Evolutionary conservation across 192 early-diverging fungal genomes (phyloP).

Genomic region (Lobosporangium transversale): DNA sequence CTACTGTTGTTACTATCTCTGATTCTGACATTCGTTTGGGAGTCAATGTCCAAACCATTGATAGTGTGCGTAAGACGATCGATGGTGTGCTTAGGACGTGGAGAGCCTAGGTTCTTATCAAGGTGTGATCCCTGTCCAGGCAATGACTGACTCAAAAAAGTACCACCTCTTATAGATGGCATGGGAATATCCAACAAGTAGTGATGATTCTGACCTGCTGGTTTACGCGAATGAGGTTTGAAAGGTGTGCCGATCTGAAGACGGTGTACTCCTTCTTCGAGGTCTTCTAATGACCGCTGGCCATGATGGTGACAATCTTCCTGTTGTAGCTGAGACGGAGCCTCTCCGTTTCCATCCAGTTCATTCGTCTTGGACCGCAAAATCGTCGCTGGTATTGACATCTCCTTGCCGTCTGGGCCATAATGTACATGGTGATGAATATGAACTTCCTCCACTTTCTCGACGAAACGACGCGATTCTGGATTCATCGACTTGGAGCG

Average conservation of each 20-base stretch:
- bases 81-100: too few relatives aligned
- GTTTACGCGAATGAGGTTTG: not conserved
- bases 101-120: too few relatives aligned
- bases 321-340: too few relatives aligned
- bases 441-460: conserved; percentile 39
- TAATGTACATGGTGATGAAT: conserved; percentile 44
- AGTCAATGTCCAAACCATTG: too few relatives aligned
- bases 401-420: conserved; percentile 6
- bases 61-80: too few relatives aligned
- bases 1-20: too few relatives aligned
- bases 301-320: too few relatives aligned
- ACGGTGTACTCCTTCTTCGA: not conserved
- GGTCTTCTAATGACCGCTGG: too few relatives aligned
- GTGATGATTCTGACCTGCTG: not conserved
- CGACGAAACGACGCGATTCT: conserved; percentile 2
- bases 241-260: not conserved
- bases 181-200: not conserved
- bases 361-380: too few relatives aligned
- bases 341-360: too few relatives aligned
- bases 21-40: too few relatives aligned
- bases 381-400: too few relatives aligned
- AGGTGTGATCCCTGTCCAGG: not conserved
- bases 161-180: not conserved
- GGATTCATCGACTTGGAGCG: conserved; percentile 16
- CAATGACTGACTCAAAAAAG: not conserved